Conservation (phyloP, 305 asterid species). For the Fraxinus xanthoxyloides region DNA sequence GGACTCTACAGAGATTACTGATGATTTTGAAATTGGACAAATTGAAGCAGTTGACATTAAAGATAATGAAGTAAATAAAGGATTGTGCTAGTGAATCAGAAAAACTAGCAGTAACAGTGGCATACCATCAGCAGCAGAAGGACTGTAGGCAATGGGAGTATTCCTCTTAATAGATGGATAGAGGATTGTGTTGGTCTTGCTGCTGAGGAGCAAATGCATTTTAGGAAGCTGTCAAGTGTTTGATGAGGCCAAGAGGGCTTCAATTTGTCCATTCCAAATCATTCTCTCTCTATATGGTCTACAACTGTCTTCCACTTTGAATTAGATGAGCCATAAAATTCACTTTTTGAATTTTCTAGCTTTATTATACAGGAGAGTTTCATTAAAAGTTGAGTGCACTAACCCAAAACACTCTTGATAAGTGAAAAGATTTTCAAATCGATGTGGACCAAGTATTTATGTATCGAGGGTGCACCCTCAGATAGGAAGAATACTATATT, state of each 20-base stretch:
- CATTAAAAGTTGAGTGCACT: not conserved
- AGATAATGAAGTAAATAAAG: slow-evolving; percentile 78
- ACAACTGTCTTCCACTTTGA: not conserved
- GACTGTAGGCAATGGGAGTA: not conserved
- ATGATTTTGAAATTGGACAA: slow-evolving; percentile 87
- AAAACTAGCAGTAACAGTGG: not conserved
- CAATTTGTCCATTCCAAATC: not conserved
- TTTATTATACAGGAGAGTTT: not conserved
- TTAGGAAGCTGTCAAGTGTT: not conserved
- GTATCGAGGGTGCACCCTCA: not conserved
- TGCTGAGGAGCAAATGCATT: not conserved
- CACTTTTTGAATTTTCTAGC: not conserved
- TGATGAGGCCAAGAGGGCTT: not conserved
- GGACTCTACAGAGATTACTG: slow-evolving; percentile 79
- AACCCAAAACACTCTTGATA: not conserved
- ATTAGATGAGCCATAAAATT: not conserved
- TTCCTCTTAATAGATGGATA: not conserved
- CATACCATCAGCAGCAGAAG: not conserved
- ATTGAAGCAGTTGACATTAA: slow-evolving; percentile 78
- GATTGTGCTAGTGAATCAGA: no score
- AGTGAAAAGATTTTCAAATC: not conserved
- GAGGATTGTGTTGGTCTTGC: not conserved
- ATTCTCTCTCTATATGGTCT: not conserved
- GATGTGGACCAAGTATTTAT: not conserved
- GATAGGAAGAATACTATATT: not conserved